These are phyloP conservation scores for Zygosaccharomyces kombuchaensis DNA, from an alignment of 805 yeast species.

Conservation along the genomic window DNA sequence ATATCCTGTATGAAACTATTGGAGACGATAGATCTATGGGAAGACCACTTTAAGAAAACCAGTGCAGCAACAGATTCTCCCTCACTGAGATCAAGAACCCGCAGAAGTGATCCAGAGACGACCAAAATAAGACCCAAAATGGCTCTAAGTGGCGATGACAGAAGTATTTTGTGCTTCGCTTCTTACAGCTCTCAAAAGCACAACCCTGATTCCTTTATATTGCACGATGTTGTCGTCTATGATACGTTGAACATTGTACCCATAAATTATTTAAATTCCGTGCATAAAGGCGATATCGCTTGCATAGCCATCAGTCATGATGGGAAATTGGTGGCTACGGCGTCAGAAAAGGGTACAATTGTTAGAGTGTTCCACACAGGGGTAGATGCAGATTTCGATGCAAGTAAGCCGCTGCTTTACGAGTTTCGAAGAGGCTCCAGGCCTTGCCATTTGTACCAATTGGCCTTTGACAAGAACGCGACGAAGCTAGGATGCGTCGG, in stretches of 20 bases:
- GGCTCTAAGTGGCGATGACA: constrained; percentile 30
- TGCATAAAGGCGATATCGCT: constrained; percentile 32
- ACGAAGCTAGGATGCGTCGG: constrained; percentile 74
- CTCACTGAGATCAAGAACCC: constrained; percentile 4
- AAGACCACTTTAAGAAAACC: constrained; percentile 15
- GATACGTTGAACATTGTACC: constrained; percentile 74
- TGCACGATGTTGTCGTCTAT: constrained; percentile 58
- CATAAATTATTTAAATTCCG: constrained; percentile 42
- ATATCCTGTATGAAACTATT: constrained; percentile 82
- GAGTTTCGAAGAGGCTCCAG: constrained; percentile 74
- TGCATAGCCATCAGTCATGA: constrained; percentile 47
- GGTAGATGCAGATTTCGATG: constrained; percentile 36
- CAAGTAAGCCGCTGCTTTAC: constrained; percentile 28
- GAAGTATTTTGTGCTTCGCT: constrained; percentile 32
- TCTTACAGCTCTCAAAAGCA: constrained; percentile 24
- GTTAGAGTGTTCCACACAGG: constrained; percentile 59
- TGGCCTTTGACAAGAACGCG: constrained; percentile 61
- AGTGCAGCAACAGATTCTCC: constrained; percentile 3
- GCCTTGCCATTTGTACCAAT: constrained; percentile 63
- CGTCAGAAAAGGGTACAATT: constrained; percentile 68
- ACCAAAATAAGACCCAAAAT: constrained; percentile 22
- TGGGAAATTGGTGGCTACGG: constrained; percentile 59
- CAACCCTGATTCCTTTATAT: constrained; percentile 44
- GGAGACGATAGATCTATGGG: constrained; percentile 53
- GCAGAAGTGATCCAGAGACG: constrained; percentile 4